Base-by-base conservation (phyloP, 31 red algal genomes). In the Porphyra umbilicalis region DNA sequence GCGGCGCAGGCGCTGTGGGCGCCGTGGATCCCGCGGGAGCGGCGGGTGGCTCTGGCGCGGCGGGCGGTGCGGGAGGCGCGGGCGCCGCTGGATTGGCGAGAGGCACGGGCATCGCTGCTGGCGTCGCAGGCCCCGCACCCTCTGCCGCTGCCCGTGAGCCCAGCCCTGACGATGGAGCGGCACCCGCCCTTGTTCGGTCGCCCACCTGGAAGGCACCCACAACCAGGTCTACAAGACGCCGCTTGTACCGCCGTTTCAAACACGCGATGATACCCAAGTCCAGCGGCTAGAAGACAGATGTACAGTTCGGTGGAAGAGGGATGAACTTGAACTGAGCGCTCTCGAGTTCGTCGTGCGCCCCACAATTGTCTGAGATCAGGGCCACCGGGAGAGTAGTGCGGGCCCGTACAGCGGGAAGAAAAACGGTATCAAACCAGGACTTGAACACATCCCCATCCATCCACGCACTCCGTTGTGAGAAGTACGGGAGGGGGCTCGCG, bases 221-320 rank as follows among this genome's bases (percentile, higher is more conserved):
- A 16, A 87, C 39, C 71, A 81, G 40, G 38, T 71, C 57, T 78
- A 87, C 40, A 4, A 82, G 9, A 4, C 15, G n/a, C 57, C 79
- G 79, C 18, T 79, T 30, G 35, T 35, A 32, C 9, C 10, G 39
- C 7, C 33, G 4, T 37, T 87, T 87, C 79, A 36, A 8, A 82
- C 79, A 36, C 7, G 85, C 79, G 40, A 87, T 87, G 35, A 87
- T 82, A 8, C 85, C 79, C 40, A 46, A 11, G 20, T 87, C 85
- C 79, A 87, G 80, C 8, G 85, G 85, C 31, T 82, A 78, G 71
- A 9, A 40, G 39, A 40, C 11, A n/a, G 39, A 40, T 40, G 39
- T 40, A 11, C 39, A 40, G 39, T 40, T 87, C 9, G 85, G 79
- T 7, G 85, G 85, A 11, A 87, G 79, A 42, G 38, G 8, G 6